phyloP scores from a whole-genome alignment of 2,329 filamentous ascomycete genomes.

The Fusarium torreyae region DNA sequence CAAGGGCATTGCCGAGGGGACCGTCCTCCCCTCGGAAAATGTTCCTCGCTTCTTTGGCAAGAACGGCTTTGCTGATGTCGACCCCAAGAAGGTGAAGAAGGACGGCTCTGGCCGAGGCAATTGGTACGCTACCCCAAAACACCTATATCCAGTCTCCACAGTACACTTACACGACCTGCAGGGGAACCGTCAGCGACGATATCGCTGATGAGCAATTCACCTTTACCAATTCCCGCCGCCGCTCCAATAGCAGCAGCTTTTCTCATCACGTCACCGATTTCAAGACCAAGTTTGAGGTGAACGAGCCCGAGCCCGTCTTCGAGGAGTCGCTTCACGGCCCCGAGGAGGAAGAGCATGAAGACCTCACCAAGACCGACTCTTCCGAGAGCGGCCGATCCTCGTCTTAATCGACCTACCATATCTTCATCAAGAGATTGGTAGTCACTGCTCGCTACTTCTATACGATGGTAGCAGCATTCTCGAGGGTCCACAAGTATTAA shows the following conservation, averaged over 20 bases:
- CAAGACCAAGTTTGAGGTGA: constrained; percentile 96
- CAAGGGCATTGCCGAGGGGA: constrained; percentile 82
- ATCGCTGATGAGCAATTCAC: constrained; percentile 87
- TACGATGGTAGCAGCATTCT: constrained; percentile 20
- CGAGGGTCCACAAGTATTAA: constrained; percentile 44
- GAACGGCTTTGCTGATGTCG: constrained; percentile 81
- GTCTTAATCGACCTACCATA: constrained; percentile 58
- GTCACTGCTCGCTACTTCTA: constrained; percentile 53
- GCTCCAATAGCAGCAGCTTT: constrained; percentile 89
- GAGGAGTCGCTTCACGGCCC: constrained; percentile 87
- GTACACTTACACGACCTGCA: constrained; percentile 57
- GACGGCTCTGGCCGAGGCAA: constrained; percentile 93
- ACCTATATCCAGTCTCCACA: constrained; percentile 3
- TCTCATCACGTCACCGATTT: constrained; percentile 81
- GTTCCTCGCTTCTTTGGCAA: constrained; percentile 96
- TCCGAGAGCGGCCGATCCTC: constrained; percentile 74
- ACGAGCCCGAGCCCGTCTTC: constrained; percentile 92
- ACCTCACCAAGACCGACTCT: constrained; percentile 69
- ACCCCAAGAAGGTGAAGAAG: constrained; percentile 97
- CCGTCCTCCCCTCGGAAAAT: constrained; percentile 77
- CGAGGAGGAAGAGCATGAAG: constrained; percentile 68
- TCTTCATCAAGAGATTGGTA: constrained; percentile 36
- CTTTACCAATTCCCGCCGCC: constrained; percentile 87
- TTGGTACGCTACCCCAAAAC: constrained; percentile 74
- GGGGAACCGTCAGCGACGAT: constrained; percentile 89